Evolutionary conservation across 148 eudicot species (phyloP).

Genomic region (Silene conica): DNA sequence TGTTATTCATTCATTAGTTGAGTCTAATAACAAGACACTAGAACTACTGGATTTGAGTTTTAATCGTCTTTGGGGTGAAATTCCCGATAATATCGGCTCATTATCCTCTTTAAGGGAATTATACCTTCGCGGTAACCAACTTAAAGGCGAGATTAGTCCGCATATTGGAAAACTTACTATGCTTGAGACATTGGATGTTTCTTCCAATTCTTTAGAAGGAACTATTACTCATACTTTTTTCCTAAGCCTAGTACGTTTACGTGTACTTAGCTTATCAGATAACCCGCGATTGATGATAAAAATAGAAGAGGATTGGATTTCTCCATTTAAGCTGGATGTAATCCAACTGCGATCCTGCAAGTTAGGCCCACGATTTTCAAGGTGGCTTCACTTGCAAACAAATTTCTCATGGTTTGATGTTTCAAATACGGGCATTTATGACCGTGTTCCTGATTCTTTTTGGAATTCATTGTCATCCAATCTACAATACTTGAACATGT

Average conservation of each 20-base stretch:
- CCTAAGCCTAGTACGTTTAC: too few relatives aligned
- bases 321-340: slow-evolving; percentile 6
- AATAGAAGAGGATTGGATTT: slow-evolving; percentile 18
- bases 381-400: too few relatives aligned
- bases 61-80: slow-evolving; percentile 18
- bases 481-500: too few relatives aligned
- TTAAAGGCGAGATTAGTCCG: slow-evolving; percentile 22
- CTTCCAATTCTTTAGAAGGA: slow-evolving; percentile 27
- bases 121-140: background rate
- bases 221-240: slow-evolving; percentile 16
- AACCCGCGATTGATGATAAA: slow-evolving; percentile 17
- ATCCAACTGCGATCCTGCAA: background rate
- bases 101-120: slow-evolving; percentile 21
- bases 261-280: slow-evolving; percentile 12
- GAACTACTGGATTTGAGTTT: background rate
- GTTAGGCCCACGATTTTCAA: too few relatives aligned
- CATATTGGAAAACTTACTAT: slow-evolving; percentile 19
- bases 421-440: background rate
- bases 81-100: slow-evolving; percentile 21
- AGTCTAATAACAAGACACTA: slow-evolving; percentile 5
- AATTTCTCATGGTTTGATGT: too few relatives aligned
- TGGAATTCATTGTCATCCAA: too few relatives aligned
- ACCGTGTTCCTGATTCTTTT: too few relatives aligned
- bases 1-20: slow-evolving; percentile 3
- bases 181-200: slow-evolving; percentile 18